Percentiles rank a stretch among this genome's conserved stretches.
These are phyloP conservation scores for Raddia guianensis DNA, from an alignment of 176 grass and related monocot species.

Conservation along the genomic window DNA sequence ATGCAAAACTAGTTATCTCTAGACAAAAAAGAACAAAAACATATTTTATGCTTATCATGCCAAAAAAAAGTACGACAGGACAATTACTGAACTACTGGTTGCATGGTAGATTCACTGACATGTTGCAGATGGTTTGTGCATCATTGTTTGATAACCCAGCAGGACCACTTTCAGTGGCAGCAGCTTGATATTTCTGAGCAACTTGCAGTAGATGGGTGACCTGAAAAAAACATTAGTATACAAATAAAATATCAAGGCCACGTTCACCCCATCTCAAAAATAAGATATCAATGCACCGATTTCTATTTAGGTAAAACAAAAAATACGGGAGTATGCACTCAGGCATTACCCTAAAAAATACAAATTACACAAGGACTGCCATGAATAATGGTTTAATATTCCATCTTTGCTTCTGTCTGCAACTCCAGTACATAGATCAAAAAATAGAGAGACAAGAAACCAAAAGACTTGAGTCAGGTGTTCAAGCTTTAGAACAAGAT, in stretches of 20 bases:
- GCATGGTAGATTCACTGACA: conserved; percentile 57
- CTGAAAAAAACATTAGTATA: conserved; percentile 47
- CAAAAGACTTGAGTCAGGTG: neutral
- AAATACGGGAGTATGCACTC: neutral
- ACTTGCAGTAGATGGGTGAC: conserved; percentile 82
- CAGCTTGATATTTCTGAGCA: conserved; percentile 88
- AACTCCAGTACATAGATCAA: conserved; percentile 1
- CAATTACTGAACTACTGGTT: neutral
- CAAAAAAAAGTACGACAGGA: conserved; percentile 21
- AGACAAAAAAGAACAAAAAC: neutral
- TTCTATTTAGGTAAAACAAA: conserved; percentile 11
- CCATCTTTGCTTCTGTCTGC: neutral
- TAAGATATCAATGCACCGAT: conserved; percentile 10
- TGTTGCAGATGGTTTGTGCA: conserved; percentile 72
- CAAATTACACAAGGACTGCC: neutral
- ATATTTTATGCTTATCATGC: neutral
- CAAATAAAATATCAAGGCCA: neutral
- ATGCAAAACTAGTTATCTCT: neutral
- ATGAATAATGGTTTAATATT: neutral
- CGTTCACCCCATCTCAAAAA: too few species aligned
- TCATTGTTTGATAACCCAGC: conserved; percentile 65
- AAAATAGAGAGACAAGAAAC: conserved; percentile 3
- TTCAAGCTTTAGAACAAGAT: neutral
- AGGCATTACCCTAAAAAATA: neutral
- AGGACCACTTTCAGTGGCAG: conserved; percentile 58